Conservation (phyloP, 257 asterid genomes). For the Solanum virginianum region DNA sequence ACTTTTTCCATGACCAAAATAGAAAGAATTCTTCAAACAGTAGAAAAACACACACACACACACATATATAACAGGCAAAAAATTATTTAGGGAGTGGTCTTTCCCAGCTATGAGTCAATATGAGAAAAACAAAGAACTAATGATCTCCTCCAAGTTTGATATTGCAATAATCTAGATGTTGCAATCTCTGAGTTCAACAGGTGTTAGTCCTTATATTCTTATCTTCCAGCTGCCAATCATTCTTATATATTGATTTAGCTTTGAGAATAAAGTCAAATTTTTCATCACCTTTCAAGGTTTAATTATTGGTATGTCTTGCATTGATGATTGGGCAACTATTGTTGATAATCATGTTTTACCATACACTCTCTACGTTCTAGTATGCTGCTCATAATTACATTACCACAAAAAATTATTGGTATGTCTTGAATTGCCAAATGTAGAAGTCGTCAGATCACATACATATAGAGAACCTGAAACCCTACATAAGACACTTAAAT, state of each 20-base stretch:
- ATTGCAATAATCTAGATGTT: neutral
- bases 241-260: neutral
- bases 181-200: neutral
- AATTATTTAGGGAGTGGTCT: neutral
- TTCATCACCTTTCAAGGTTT: neutral
- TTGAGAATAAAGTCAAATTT: neutral
- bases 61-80: neutral
- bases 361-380: neutral
- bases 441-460: neutral
- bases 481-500: neutral
- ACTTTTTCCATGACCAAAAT: neutral
- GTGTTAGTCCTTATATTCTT: neutral
- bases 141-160: neutral
- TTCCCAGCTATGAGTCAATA: neutral
- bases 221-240: neutral
- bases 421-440: neutral
- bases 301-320: neutral
- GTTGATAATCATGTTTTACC: neutral
- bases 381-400: neutral
- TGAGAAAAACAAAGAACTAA: neutral
- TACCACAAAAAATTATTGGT: neutral
- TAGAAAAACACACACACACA: neutral
- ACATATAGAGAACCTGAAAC: neutral
- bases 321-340: neutral
- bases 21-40: neutral